Evolutionary conservation across 1,284 basidiomycete genomes (phyloP).

Genomic region (Moesziomyces sp.): DNA sequence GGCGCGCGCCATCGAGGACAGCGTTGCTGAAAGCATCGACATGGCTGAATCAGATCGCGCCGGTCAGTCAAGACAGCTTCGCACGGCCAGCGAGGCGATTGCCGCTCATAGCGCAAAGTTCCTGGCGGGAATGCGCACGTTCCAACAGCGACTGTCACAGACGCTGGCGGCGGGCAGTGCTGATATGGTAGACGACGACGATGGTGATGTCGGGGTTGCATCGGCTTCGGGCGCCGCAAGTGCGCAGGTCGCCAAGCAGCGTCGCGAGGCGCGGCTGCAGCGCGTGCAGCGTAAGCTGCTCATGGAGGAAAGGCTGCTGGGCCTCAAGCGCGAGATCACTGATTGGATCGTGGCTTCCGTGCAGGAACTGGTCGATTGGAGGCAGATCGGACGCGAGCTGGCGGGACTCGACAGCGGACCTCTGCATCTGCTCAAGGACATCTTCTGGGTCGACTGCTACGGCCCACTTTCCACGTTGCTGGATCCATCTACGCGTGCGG

Average conservation of each 20-base stretch:
- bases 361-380: slow-evolving; percentile 37
- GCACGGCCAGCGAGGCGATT: slow-evolving; percentile 15
- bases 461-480: slow-evolving; percentile 25
- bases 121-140: slow-evolving; percentile 33
- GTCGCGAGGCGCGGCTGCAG: slow-evolving; percentile 31
- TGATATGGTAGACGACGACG: slow-evolving; percentile 20
- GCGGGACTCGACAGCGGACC: slow-evolving; percentile 4
- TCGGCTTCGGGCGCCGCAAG: slow-evolving; percentile 2
- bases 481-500: slow-evolving; percentile 31
- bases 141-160: slow-evolving; percentile 39
- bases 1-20: slow-evolving; percentile 22
- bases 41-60: slow-evolving; percentile 5
- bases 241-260: slow-evolving; percentile 14
- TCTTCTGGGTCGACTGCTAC: slow-evolving; percentile 43
- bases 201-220: slow-evolving; percentile 6
- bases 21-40: slow-evolving; percentile 2
- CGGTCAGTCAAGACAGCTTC: slow-evolving; percentile 3
- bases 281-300: slow-evolving; percentile 39
- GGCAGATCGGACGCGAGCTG: slow-evolving; percentile 7
- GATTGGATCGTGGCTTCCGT: slow-evolving; percentile 36
- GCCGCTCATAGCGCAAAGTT: slow-evolving; percentile 25
- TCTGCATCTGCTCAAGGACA: slow-evolving; percentile 23
- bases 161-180: slow-evolving; percentile 29
- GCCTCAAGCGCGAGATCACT: slow-evolving; percentile 46
- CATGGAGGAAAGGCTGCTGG: slow-evolving; percentile 47